These are phyloP conservation scores for Tricholomella constricta DNA, from an alignment of 768 basidiomycete species.

Conservation along the genomic window DNA sequence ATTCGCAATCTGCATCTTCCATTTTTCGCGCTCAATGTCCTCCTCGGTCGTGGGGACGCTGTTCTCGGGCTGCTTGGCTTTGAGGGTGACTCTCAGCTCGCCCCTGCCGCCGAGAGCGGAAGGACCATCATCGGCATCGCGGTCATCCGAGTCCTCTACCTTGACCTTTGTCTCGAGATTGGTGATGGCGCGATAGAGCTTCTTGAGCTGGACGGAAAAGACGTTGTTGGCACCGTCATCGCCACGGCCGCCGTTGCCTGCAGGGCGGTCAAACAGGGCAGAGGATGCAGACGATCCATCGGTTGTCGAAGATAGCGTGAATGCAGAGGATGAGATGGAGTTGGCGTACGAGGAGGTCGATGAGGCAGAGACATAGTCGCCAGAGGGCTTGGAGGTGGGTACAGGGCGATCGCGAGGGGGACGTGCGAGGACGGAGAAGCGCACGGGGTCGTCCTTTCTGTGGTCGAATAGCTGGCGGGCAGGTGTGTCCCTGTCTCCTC, in stretches of 20 bases:
- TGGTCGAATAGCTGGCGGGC: conserved; percentile 82
- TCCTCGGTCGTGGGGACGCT: conserved; percentile 33
- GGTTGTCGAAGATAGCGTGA: conserved; percentile 78
- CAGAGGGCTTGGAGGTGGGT: conserved; percentile 62
- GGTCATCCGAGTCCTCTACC: conserved; percentile 57
- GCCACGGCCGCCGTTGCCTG: conserved; percentile 45
- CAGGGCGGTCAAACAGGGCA: conserved; percentile 61
- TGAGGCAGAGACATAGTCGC: conserved; percentile 73
- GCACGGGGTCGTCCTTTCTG: conserved; percentile 86
- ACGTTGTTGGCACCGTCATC: conserved; percentile 60
- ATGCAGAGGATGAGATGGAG: conserved; percentile 64
- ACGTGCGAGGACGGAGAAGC: conserved; percentile 70
- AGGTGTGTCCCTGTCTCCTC: conserved; percentile 31
- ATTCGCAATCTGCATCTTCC: conserved; percentile 67
- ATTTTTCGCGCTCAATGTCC: conserved; percentile 74
- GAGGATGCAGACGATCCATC: conserved; percentile 75
- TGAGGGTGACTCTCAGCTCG: conserved; percentile 43
- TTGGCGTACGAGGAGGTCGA: conserved; percentile 76
- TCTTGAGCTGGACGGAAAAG: conserved; percentile 75
- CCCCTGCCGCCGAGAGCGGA: conserved; percentile 33
- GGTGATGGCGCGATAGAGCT: conserved; percentile 81
- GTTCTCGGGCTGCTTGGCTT: conserved; percentile 38
- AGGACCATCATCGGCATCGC: conserved; percentile 39
- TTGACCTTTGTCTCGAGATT: conserved; percentile 76
- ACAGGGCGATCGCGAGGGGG: conserved; percentile 44